phyloP scores from a whole-genome alignment of 2,329 filamentous ascomycete species.

The Cercospora nicotianae region DNA sequence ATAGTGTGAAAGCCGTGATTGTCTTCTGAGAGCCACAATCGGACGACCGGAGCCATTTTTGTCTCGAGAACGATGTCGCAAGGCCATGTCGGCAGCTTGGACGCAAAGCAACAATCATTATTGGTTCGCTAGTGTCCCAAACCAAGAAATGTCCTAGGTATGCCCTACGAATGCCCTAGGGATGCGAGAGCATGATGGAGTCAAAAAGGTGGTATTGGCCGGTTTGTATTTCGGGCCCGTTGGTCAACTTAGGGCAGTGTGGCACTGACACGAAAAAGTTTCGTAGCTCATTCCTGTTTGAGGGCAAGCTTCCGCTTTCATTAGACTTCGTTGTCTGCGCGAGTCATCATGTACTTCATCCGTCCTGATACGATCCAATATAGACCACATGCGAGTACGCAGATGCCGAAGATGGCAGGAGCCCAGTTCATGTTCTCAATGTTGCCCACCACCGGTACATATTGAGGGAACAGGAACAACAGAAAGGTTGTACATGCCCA shows the following conservation, averaged over 20 bases:
- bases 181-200: background rate
- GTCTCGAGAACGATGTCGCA: background rate
- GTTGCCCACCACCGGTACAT: conserved; percentile 9
- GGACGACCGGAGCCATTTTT: background rate
- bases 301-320: background rate
- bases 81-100: background rate
- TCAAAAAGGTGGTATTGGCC: background rate
- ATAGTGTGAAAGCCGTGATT: background rate
- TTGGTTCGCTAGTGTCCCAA: background rate
- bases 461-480: conserved; percentile 13
- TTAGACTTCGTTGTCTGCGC: background rate
- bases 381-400: conserved; percentile 5
- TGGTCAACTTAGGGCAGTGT: background rate
- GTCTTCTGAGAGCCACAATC: background rate
- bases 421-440: conserved; percentile 15
- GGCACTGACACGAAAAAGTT: background rate
- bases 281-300: background rate
- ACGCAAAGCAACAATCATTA: background rate
- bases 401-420: conserved; percentile 7
- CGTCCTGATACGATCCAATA: background rate
- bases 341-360: background rate
- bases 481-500: background rate
- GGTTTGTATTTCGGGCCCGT: background rate
- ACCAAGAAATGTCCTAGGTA: background rate
- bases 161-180: background rate